A percentile compares a stretch with the other conserved stretches of the same genome.
Conservation (phyloP, 352 stramenopile species). For the Pythium aristosporum region DNA sequence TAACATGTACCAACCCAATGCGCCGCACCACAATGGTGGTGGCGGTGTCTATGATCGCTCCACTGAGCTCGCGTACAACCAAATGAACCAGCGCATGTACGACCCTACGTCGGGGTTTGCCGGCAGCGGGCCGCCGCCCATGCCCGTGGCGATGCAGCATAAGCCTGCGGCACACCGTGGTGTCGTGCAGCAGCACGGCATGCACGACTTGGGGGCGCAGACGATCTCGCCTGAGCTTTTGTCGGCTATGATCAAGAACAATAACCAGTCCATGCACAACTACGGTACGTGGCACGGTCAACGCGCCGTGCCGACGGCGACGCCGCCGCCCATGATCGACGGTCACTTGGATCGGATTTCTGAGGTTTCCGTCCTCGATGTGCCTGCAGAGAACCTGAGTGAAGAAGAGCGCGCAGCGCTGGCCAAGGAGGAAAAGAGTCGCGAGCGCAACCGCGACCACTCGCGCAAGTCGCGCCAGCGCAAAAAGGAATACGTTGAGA, state of each 20-base stretch:
- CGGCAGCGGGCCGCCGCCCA: slow-evolving; percentile 18
- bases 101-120: slow-evolving; percentile 56
- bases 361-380: slow-evolving; percentile 10
- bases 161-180: slow-evolving; percentile 37
- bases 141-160: slow-evolving; percentile 41
- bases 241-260: slow-evolving; percentile 82
- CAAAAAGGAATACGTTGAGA: slow-evolving; percentile 95
- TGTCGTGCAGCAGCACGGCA: slow-evolving; percentile 29
- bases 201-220: slow-evolving; percentile 61
- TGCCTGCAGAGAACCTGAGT: slow-evolving; percentile 62
- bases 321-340: slow-evolving; percentile 2
- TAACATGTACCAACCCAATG: slow-evolving; percentile 38
- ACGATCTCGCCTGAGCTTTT: slow-evolving; percentile 80
- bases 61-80: slow-evolving; percentile 61
- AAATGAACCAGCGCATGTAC: slow-evolving; percentile 66
- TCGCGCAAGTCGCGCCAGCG: slow-evolving; percentile 92
- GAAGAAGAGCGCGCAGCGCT: slow-evolving; percentile 79
- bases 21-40: slow-evolving; percentile 18
- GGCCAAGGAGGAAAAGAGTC: slow-evolving; percentile 82
- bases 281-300: slow-evolving; percentile 36
- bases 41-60: slow-evolving; percentile 49
- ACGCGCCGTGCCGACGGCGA: neutral
- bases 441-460: slow-evolving; percentile 94
- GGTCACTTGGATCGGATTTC: slow-evolving; percentile 13
- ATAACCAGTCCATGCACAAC: slow-evolving; percentile 47